Percentiles rank a stretch among this genome's conserved stretches.
These are phyloP conservation scores for Cladosporium cucumerinum DNA, from an alignment of 2,329 filamentous ascomycete genomes.

Conservation along the genomic window DNA sequence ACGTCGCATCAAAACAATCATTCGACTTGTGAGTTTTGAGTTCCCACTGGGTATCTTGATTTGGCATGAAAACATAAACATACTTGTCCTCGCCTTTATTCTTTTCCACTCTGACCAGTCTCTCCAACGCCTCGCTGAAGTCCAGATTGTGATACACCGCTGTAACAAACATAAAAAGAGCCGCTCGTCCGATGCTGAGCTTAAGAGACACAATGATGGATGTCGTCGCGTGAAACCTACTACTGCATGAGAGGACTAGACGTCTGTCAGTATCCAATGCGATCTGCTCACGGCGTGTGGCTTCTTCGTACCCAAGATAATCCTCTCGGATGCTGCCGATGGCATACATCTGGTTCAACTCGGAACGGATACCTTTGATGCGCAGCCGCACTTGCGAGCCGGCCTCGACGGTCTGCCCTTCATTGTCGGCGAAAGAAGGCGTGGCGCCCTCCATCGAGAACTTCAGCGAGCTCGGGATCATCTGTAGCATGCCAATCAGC, in stretches of 20 bases:
- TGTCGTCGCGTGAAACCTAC: not conserved
- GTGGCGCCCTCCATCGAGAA: constrained; percentile 95
- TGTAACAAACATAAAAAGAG: constrained; percentile 2
- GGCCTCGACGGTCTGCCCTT: constrained; percentile 88
- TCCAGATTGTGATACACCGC: constrained; percentile 13
- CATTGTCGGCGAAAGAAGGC: constrained; percentile 94
- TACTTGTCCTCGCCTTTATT: not conserved
- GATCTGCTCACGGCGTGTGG: not conserved
- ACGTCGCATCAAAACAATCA: too few species aligned
- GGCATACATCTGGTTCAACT: constrained; percentile 92
- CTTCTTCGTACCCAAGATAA: constrained; percentile 34
- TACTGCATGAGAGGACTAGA: constrained; percentile 13
- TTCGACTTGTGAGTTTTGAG: too few species aligned
- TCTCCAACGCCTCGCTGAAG: constrained; percentile 16
- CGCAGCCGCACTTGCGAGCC: constrained; percentile 92
- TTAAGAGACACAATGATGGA: not conserved
- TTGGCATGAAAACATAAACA: constrained; percentile 9
- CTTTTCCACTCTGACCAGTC: constrained; percentile 5
- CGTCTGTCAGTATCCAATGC: not conserved
- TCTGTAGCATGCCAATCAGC: constrained; percentile 47
- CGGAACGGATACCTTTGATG: constrained; percentile 87
- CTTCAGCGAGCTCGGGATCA: constrained; percentile 88
- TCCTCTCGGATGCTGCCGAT: constrained; percentile 93
- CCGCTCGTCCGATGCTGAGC: not conserved
- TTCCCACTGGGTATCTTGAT: constrained; percentile 15